Conservation (phyloP, 1,139 yeast species). For the Taphrina betulina region DNA sequence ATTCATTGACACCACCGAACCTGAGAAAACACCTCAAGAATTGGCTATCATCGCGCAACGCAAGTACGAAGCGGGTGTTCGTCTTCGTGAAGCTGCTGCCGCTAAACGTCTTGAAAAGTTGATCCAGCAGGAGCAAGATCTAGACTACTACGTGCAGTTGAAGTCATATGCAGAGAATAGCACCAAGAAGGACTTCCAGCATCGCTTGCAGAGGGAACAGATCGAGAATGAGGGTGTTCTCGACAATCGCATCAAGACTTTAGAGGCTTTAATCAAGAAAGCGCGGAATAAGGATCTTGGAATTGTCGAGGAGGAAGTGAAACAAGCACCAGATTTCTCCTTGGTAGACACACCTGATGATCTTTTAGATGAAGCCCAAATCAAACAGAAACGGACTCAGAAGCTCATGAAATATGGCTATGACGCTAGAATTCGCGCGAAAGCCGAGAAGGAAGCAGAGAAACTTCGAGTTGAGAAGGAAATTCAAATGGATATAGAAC, state of each 20-base stretch:
- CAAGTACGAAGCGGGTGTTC: conserved; percentile 78
- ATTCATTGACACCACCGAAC: conserved; percentile 59
- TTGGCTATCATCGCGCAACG: conserved; percentile 72
- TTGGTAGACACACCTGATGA: conserved; percentile 81
- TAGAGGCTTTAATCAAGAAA: conserved; percentile 67
- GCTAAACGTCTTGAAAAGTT: conserved; percentile 77
- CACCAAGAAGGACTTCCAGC: conserved; percentile 54
- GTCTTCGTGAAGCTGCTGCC: conserved; percentile 91
- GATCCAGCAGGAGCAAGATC: conserved; percentile 76
- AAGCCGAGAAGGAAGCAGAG: conserved; percentile 71
- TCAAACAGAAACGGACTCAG: conserved; percentile 85
- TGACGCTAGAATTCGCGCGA: conserved; percentile 83
- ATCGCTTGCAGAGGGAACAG: conserved; percentile 66
- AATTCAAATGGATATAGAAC: conserved; percentile 58
- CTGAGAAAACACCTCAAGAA: conserved; percentile 81
- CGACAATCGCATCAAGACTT: conserved; percentile 61
- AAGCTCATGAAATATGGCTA: conserved; percentile 76
- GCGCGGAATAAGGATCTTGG: conserved; percentile 65
- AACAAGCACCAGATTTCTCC: conserved; percentile 62
- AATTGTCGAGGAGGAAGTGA: conserved; percentile 53
- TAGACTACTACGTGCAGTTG: conserved; percentile 54
- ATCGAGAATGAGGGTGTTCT: conserved; percentile 74
- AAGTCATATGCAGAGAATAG: conserved; percentile 9
- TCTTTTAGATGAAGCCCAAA: conserved; percentile 71
- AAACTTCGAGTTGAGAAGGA: conserved; percentile 53